Percentiles rank a stretch among this genome's conserved stretches.
Conservation (phyloP, 176 grass and related monocot species). For the Panicum miliaceum region DNA sequence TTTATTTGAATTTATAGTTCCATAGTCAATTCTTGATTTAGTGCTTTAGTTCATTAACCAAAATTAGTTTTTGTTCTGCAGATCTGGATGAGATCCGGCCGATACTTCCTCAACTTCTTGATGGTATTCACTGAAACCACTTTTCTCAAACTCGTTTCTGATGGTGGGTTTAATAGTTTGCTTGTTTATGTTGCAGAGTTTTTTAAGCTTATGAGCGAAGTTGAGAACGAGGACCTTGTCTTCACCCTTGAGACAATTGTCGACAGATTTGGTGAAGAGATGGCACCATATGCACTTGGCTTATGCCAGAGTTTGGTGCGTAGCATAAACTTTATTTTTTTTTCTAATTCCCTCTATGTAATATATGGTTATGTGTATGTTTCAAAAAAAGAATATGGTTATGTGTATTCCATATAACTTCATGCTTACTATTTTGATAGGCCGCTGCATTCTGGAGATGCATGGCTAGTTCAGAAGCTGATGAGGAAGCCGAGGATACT, state of each 20-base stretch:
- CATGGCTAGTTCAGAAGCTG: slow-evolving; percentile 85
- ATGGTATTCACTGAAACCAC: slow-evolving; percentile 59
- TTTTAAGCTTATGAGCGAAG: slow-evolving; percentile 95
- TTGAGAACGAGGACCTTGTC: slow-evolving; percentile 95
- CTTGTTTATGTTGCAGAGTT: slow-evolving; percentile 68
- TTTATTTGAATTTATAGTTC: slow-evolving; percentile 26
- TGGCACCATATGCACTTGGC: slow-evolving; percentile 95
- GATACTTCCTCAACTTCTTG: slow-evolving; percentile 92
- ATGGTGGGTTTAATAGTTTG: slow-evolving; percentile 25
- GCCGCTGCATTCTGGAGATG: slow-evolving; percentile 92
- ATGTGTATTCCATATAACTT: slow-evolving; percentile 12
- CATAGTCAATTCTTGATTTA: slow-evolving; percentile 10
- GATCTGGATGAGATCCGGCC: slow-evolving; percentile 90
- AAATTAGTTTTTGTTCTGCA: slow-evolving; percentile 46
- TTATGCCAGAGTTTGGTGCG: slow-evolving; percentile 93
- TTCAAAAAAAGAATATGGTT: too few species aligned
- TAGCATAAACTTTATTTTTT: neutral
- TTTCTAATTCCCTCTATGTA: neutral
- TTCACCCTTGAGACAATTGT: slow-evolving; percentile 96
- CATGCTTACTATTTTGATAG: slow-evolving; percentile 55
- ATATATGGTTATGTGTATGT: neutral
- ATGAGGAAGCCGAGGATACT: slow-evolving; percentile 90
- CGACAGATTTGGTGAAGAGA: slow-evolving; percentile 96
- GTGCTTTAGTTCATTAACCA: neutral
- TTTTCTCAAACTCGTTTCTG: slow-evolving; percentile 14